Evolutionary conservation across 345 rosid species (phyloP).

Genomic region (Dovyalis caffra): DNA sequence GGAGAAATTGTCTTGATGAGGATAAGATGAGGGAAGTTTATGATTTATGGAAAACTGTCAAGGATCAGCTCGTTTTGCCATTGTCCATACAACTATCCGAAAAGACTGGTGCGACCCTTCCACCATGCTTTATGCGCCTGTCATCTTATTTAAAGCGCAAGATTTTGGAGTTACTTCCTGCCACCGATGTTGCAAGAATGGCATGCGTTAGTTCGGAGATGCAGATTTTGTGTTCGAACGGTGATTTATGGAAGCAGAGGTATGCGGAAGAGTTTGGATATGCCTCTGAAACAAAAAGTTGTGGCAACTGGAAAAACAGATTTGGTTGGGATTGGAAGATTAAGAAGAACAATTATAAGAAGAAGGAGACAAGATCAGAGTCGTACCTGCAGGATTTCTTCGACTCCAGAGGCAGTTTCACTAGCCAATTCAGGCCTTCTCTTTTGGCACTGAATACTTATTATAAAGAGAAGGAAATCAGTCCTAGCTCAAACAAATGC

Average conservation of each 20-base stretch:
- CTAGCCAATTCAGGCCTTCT: no score
- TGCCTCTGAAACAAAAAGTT: neutral
- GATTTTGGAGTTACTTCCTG: constrained; percentile 58
- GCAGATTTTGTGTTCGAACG: constrained; percentile 12
- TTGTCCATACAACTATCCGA: constrained; percentile 55
- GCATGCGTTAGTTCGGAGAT: constrained; percentile 22
- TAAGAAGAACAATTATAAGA: constrained; percentile 12
- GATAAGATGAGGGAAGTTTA: neutral
- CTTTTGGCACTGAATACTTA: no score
- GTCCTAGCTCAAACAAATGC: neutral
- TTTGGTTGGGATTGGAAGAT: constrained; percentile 40
- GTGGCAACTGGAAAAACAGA: constrained; percentile 46
- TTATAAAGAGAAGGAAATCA: no score
- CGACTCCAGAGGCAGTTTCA: no score
- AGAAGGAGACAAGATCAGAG: no score
- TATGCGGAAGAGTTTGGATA: constrained; percentile 22
- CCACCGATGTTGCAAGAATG: constrained; percentile 39
- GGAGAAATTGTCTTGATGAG: constrained; percentile 15
- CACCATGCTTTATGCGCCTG: constrained; percentile 53
- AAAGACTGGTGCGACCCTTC: constrained; percentile 46
- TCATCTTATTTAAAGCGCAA: constrained; percentile 65
- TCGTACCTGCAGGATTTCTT: no score
- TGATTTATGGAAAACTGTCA: constrained; percentile 61
- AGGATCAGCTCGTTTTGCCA: constrained; percentile 63
- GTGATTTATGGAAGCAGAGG: constrained; percentile 30